Percentiles rank a stretch among this genome's conserved stretches.
These are phyloP conservation scores for Linaria vulgaris DNA, from an alignment of 257 asterid species.

Conservation along the genomic window DNA sequence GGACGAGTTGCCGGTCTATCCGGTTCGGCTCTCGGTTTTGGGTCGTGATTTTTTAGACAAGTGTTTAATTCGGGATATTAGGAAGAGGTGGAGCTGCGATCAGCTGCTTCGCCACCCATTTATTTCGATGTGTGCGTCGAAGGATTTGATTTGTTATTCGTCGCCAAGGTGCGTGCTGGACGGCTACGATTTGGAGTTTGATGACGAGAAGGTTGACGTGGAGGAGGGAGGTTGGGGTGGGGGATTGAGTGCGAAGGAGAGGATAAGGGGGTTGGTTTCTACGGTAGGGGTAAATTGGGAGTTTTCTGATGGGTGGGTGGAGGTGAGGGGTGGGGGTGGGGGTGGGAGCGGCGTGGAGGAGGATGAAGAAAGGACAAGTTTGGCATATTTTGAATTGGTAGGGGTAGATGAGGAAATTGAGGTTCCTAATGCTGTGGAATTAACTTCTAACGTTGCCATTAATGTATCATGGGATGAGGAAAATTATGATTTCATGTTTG, in stretches of 20 bases:
- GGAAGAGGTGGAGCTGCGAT: constrained; percentile 62
- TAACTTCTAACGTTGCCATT: constrained; percentile 2
- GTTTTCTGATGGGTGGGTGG: constrained; percentile 44
- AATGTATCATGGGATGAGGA: neutral
- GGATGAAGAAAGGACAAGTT: constrained; percentile 31
- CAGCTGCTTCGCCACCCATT: constrained; percentile 64
- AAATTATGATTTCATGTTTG: neutral
- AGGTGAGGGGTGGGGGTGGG: constrained; percentile 33
- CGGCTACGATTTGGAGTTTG: constrained; percentile 30
- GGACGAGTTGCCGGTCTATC: constrained; percentile 45
- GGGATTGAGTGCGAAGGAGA: constrained; percentile 23
- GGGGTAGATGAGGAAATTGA: constrained; percentile 18
- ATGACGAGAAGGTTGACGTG: constrained; percentile 24
- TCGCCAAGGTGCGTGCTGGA: constrained; percentile 65
- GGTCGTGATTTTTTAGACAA: constrained; percentile 48
- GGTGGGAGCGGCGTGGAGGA: neutral
- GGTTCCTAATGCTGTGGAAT: neutral
- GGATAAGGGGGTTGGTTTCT: constrained; percentile 40
- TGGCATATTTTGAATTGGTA: constrained; percentile 10
- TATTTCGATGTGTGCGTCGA: constrained; percentile 27
- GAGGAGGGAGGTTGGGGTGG: neutral
- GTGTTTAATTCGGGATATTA: constrained; percentile 45
- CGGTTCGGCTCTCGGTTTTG: constrained; percentile 34
- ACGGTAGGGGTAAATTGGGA: constrained; percentile 48
- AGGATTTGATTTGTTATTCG: neutral